Base-by-base conservation (phyloP, 2,329 filamentous ascomycete genomes). In the Penicillium sp. region DNA sequence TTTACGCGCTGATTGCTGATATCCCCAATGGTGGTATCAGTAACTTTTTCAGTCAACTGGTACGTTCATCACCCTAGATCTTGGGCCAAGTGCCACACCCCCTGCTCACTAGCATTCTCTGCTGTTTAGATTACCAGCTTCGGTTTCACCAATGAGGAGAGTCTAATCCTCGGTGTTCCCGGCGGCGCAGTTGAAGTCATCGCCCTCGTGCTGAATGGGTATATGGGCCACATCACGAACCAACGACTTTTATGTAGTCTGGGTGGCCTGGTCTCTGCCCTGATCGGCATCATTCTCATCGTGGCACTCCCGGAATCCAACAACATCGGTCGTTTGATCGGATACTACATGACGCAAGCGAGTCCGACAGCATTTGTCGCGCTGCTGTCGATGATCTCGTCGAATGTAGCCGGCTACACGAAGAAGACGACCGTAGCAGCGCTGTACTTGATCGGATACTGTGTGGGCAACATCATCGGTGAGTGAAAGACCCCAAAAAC, bases 121-220 rank as follows among this genome's bases (percentile, higher is more conserved):
- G 12, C 51, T 15, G 17, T 15, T 7, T 59, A 80, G 71, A 88
- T 88, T 68, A 82, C 81, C 2, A 82, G 82, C 2, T 91, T 91
- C 66, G 89, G 89, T 10, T 91, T 88, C 73, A 87, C 86, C 0
- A 75, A 81, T 2, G 80, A 88, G 62, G 77, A 91, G 68, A 88
- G 86, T 4, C 78, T 91, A 1, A 82, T 91, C 1, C 85, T 89
- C 63, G 88, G 88, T 45, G 86, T 84, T 0, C 89, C 89, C 0
- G 87, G 85, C 9, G 89, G 89, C 4, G 88, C 84, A 0, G 82
- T 91, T 37, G 87, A 91, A 76, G 80, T 90, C 24, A 77, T 89
- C 30, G 79, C 84, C 0, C 75, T 90, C 10, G 74, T 90, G 15
- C 68, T 80, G 3, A 85, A 81, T 61, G 86, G 84, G 40, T 85